phyloP scores from a whole-genome alignment of 2,329 filamentous ascomycete species.

The Hortaea sp. region DNA sequence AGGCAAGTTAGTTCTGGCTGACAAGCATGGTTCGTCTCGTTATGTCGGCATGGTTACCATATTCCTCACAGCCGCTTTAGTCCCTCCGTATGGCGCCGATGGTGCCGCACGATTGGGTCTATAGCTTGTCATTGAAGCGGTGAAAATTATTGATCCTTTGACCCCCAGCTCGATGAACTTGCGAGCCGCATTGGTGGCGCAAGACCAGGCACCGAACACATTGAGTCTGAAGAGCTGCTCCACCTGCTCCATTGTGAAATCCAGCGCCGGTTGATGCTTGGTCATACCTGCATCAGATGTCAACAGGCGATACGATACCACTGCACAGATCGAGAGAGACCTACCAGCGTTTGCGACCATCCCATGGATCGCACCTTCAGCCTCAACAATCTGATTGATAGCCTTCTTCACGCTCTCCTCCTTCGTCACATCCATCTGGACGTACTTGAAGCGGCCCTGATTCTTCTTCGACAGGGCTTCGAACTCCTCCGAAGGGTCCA shows the following conservation, averaged over 20 bases:
- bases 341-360: constrained; percentile 21
- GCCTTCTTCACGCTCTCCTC: constrained; percentile 18
- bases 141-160: constrained; percentile 8
- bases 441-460: constrained; percentile 19
- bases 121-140: constrained; percentile 7
- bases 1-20: too few species aligned
- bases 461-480: constrained; percentile 16
- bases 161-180: constrained; percentile 7
- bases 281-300: constrained; percentile 14
- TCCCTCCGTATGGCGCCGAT: constrained; percentile 31
- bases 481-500: constrained; percentile 22
- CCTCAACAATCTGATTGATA: constrained; percentile 17
- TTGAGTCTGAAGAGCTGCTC: constrained; percentile 20
- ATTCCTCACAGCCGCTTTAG: constrained; percentile 28
- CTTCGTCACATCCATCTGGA: constrained; percentile 21
- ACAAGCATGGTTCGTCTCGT: too few species aligned
- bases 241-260: constrained; percentile 21
- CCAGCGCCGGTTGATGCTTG: constrained; percentile 22
- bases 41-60: too few species aligned
- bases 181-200: constrained; percentile 5
- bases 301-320: too few species aligned
- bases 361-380: constrained; percentile 18
- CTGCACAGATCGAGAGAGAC: not conserved
- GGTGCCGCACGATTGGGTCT: constrained; percentile 18
- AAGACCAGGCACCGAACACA: constrained; percentile 9